Percentiles rank a stretch among this genome's conserved stretches.
These are phyloP conservation scores for Jimgerdemannia flammicorona DNA, from an alignment of 192 early-diverging fungal species.

Conservation along the genomic window DNA sequence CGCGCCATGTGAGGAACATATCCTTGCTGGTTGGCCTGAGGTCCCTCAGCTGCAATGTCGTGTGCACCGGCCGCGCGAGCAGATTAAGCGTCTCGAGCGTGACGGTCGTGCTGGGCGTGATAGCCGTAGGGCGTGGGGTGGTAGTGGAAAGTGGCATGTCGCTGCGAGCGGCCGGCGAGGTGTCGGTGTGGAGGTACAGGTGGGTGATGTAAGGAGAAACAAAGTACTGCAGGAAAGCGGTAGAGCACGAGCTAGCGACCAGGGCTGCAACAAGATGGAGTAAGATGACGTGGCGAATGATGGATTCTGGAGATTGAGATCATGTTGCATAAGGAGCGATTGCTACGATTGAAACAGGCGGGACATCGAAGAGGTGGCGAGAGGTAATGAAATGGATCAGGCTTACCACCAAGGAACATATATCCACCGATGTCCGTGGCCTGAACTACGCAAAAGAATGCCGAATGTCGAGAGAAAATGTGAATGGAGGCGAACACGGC, in stretches of 20 bases:
- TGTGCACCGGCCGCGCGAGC: conserved; percentile 10
- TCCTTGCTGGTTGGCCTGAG: conserved; percentile 6
- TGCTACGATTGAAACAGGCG: neutral
- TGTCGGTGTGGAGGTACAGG: conserved; percentile 16
- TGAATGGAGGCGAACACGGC: too few relatives aligned
- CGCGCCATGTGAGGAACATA: conserved; percentile 23
- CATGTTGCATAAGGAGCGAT: neutral
- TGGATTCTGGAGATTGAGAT: conserved; percentile 16
- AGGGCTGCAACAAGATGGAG: conserved; percentile 21
- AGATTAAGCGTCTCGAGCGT: conserved; percentile 28
- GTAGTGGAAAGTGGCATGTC: too few relatives aligned
- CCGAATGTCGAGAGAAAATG: neutral
- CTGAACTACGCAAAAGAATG: conserved; percentile 20
- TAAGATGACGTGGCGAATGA: conserved; percentile 21
- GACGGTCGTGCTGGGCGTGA: conserved; percentile 22
- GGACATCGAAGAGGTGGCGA: too few relatives aligned
- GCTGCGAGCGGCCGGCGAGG: neutral
- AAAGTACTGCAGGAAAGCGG: conserved; percentile 25
- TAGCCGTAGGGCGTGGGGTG: neutral
- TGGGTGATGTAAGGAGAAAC: conserved; percentile 29
- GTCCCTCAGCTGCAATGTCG: conserved; percentile 21
- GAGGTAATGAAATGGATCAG: neutral
- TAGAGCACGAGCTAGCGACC: conserved; percentile 26
- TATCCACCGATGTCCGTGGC: conserved; percentile 20
- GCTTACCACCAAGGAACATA: conserved; percentile 33